Evolutionary conservation across 2,329 filamentous ascomycete genomes (phyloP), one percentile per base, ranked within the genome.

Genomic region (Colletotrichum gigasporum): DNA sequence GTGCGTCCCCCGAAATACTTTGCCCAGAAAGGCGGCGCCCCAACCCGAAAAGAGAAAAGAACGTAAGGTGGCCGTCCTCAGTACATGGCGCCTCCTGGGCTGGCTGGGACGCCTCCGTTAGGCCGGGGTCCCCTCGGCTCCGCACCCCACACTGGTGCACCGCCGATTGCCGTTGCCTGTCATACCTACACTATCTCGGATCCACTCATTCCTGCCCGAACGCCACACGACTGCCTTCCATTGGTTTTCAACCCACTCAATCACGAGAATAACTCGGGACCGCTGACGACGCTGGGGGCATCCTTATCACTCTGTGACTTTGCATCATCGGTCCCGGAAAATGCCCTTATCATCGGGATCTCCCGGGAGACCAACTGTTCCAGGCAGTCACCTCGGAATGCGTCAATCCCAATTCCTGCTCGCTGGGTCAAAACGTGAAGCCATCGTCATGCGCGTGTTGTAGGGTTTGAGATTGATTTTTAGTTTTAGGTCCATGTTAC

Each of bases 401-500:
- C 24, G 24, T 52, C 26, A 42, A 60, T 60, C 39, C 47, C 47
- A n/a, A 24, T 41, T 34, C 22, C n/a, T 9, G 18, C 18, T 8
- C 10, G 30, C 14, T 39, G n/a, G 47, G 55, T 53, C 47, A 47
- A 63, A 63, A 53, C 55, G 32, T 60, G 61, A 63, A 63, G 61
- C 47, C 47, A 63, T 63, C 61, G 55, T 63, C 61, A 47, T 63
- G 61, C 47, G 47, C 48, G 39, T 52, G 32, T 63, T n/a, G 41
- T 16, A 47, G 34, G 39, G 37, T 42, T 63, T 60, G 61, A 42
- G 30, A 48, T 48, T 41, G 32, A 48, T 35, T 41, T 57, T 48
- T 41, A 45, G 34, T 42, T 63, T 37, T 58, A 35, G 11, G 26
- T 41, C 42, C 34, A 4, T 48, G 22, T 34, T 42, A n/a, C 58